Conservation (phyloP, 805 yeast species). For the Candida wancherniae region DNA sequence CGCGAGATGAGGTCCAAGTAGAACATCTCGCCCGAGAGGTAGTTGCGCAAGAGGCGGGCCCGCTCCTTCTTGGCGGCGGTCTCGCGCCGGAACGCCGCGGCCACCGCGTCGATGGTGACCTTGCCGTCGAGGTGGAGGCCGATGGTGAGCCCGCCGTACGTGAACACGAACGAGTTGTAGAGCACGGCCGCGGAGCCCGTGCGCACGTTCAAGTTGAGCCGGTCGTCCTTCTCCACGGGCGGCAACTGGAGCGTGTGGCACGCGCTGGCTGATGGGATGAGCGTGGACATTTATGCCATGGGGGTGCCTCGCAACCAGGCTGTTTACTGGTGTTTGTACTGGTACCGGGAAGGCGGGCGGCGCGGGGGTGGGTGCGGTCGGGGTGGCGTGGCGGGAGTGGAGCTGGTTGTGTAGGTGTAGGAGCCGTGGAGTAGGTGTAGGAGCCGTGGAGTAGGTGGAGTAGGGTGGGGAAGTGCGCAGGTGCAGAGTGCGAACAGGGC, state of each 20-base stretch:
- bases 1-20: constrained; percentile 55
- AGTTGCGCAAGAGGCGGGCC: no score
- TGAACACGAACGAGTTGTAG: constrained; percentile 55
- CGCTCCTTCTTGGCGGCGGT: constrained; percentile 22
- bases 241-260: constrained; percentile 59
- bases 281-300: constrained; percentile 51
- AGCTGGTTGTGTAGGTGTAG: no score
- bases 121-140: constrained; percentile 44
- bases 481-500: no score
- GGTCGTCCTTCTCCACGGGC: constrained; percentile 46
- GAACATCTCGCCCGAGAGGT: constrained; percentile 62
- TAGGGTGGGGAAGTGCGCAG: no score
- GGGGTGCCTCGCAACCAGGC: no score
- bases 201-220: constrained; percentile 53
- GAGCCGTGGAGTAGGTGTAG: no score
- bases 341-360: no score
- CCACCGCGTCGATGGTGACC: constrained; percentile 37
- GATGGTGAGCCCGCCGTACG: constrained; percentile 63
- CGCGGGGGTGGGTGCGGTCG: no score
- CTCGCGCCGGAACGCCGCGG: constrained; percentile 32
- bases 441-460: no score
- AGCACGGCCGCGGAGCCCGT: constrained; percentile 64
- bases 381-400: no score
- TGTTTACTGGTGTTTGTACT: no score
- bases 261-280: constrained; percentile 59